These are phyloP conservation scores for Pythium utonaiense DNA, from an alignment of 352 stramenopile species.

Conservation along the genomic window DNA sequence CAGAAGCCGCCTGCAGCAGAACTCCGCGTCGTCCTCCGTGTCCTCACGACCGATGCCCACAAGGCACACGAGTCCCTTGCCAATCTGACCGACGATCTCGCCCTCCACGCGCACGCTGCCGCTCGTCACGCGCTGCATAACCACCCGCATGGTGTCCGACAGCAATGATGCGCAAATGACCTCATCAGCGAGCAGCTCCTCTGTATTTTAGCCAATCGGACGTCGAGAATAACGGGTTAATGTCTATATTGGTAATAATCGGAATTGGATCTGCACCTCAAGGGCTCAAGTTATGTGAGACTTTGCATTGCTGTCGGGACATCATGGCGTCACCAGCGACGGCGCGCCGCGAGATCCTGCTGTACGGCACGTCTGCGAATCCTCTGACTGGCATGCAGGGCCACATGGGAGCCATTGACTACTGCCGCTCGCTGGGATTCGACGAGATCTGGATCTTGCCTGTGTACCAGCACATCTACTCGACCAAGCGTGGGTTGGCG, in stretches of 20 bases:
- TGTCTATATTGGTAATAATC: neutral
- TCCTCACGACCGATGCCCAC: conserved; percentile 76
- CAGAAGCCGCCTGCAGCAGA: conserved; percentile 72
- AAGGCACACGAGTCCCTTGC: conserved; percentile 73
- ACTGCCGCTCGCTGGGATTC: conserved; percentile 48
- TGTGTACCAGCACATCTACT: conserved; percentile 89
- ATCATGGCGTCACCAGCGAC: neutral
- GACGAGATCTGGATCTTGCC: conserved; percentile 89
- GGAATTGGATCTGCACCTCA: neutral
- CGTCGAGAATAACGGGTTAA: neutral
- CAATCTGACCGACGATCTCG: conserved; percentile 70
- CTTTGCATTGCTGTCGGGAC: no score
- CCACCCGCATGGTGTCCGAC: conserved; percentile 49
- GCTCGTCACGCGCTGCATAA: conserved; percentile 81
- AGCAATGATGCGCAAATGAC: neutral
- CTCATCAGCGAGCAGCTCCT: no score
- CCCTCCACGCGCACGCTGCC: conserved; percentile 74
- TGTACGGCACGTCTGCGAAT: conserved; percentile 87
- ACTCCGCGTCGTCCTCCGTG: conserved; percentile 79
- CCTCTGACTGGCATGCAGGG: conserved; percentile 61
- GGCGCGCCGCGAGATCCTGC: conserved; percentile 41
- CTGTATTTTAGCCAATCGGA: conserved; percentile 11
- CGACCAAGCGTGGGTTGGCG: conserved; percentile 68
- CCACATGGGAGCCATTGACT: conserved; percentile 78
- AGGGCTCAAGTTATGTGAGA: no score